Evolutionary conservation across 164 flowering plant species (phyloP), one percentile per base, ranked within the genome.

Genomic region (Taxillus chinensis): DNA sequence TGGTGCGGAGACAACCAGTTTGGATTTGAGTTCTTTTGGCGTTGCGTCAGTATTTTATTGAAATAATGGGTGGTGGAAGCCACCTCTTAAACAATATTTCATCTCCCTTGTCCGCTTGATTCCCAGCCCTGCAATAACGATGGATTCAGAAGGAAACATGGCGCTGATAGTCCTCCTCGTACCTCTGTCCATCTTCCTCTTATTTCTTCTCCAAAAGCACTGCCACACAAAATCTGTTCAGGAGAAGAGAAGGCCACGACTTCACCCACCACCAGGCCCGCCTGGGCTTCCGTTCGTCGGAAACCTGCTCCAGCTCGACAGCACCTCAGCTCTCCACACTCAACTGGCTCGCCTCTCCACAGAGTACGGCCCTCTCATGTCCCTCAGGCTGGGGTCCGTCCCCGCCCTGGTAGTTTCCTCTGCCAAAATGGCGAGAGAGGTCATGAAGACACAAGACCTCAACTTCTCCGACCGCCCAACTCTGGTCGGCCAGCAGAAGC

Each of bases 211-310:
- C 27, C 27, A 27, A 27, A 27, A 27, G 27, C 27, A 27, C 27
- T 27, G 27, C 27, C 27, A 27, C 27, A 27, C 27, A 27, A 27
- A 27, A 27, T 27, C 27, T 27, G 27, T 27, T 14, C 51, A 0
- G 13, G 13, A 48, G 12, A 48, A 11, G 12, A 48, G 12, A 48
- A 58, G 3, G 5, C 12, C 39, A 17, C 17, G 7, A 27, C 8
- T 15, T 10, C 62, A 60, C 52, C 40, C 64, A 27, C 84, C 82
- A 4, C 87, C 83, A 3, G 69, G 80, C 2, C 85, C 80, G 8
- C 71, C 70, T 41, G 74, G 65, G 67, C 71, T 83, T 0, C 87
- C 87, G 0, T 27, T 80, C 6, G 69, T 80, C 2, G 85, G 87
- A 3, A 75, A 80, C 64, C 71, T 83, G 15, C 85, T 77, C 63